phyloP scores from a whole-genome alignment of 768 basidiomycete genomes.

The Mycena vitilis region DNA sequence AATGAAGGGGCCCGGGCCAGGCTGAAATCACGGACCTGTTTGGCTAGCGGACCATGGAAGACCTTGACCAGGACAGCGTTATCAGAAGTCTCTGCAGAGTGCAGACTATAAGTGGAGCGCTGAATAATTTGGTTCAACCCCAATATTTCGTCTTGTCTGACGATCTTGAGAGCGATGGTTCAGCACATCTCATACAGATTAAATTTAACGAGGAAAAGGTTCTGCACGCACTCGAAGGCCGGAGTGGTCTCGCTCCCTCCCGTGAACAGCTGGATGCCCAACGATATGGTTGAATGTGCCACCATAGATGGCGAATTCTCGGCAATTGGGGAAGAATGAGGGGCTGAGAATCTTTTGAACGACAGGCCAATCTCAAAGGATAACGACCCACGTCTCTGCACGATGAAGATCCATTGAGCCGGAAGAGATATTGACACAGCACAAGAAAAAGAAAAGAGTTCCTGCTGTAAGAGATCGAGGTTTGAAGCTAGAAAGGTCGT shows the following conservation, averaged over 20 bases:
- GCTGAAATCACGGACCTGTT: not conserved
- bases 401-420: too few relatives aligned
- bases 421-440: too few relatives aligned
- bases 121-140: not conserved
- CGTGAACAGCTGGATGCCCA: not conserved
- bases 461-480: too few relatives aligned
- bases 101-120: not conserved
- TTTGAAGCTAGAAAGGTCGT: too few relatives aligned
- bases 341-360: too few relatives aligned
- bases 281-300: conserved; percentile 5
- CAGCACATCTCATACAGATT: too few relatives aligned
- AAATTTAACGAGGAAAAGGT: too few relatives aligned
- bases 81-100: not conserved
- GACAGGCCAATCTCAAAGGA: too few relatives aligned
- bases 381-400: too few relatives aligned
- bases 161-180: not conserved
- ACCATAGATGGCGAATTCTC: not conserved
- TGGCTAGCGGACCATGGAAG: conserved; percentile 1
- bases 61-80: conserved; percentile 7
- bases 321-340: not conserved
- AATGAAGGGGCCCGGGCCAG: not conserved
- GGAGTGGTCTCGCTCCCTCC: not conserved
- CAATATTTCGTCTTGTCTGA: not conserved
- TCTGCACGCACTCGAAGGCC: not conserved
- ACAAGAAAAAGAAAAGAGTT: too few relatives aligned